These are phyloP conservation scores for Pyrenophora tritici-repentis DNA, from an alignment of 2,329 filamentous ascomycete species.

Conservation along the genomic window DNA sequence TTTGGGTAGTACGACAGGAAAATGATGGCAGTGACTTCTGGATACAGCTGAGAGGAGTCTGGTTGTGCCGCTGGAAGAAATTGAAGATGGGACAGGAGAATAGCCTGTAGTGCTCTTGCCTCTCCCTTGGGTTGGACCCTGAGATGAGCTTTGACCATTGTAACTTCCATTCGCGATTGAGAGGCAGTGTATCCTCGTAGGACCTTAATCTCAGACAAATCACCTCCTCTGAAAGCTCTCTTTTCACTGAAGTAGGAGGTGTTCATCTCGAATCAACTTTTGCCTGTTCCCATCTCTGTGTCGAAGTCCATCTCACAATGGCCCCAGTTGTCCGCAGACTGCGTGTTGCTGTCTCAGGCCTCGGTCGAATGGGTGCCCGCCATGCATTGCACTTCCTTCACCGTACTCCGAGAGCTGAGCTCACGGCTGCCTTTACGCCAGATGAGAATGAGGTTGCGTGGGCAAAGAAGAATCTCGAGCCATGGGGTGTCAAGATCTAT, in stretches of 20 bases:
- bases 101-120: neutral
- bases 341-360: slow-evolving; percentile 52
- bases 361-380: slow-evolving; percentile 57
- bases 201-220: too few species aligned
- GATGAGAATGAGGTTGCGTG: slow-evolving; percentile 52
- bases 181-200: too few species aligned
- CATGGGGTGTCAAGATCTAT: slow-evolving; percentile 59
- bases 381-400: slow-evolving; percentile 56
- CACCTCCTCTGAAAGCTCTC: too few species aligned
- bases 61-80: neutral
- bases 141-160: neutral
- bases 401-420: slow-evolving; percentile 52
- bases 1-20: neutral
- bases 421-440: slow-evolving; percentile 56
- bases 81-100: neutral
- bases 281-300: neutral
- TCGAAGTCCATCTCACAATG: slow-evolving; percentile 32
- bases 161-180: neutral
- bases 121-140: neutral
- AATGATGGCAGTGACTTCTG: neutral
- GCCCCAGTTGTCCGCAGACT: slow-evolving; percentile 46
- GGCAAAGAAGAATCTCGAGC: slow-evolving; percentile 57
- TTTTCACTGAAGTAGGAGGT: too few species aligned
- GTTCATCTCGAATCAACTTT: too few species aligned
- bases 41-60: neutral